phyloP scores from a whole-genome alignment of 768 basidiomycete species.

The Megacollybia marginata region DNA sequence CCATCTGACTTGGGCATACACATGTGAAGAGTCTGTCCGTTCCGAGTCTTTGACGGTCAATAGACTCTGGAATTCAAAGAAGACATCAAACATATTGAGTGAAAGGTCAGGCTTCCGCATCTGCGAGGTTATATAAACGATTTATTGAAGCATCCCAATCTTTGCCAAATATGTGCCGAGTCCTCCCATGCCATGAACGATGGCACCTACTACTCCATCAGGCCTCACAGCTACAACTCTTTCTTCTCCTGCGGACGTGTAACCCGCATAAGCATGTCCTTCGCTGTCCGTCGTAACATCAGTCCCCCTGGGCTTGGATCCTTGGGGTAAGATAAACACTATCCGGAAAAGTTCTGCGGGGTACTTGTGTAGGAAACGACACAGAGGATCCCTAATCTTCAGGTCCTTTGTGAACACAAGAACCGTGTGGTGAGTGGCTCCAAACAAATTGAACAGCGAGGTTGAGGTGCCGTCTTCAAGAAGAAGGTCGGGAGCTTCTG shows the following conservation, averaged over 20 bases:
- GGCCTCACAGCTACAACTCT: slow-evolving; percentile 32
- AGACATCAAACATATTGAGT: too few species aligned
- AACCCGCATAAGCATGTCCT: slow-evolving; percentile 19
- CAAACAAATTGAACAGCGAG: slow-evolving; percentile 21
- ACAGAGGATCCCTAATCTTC: slow-evolving; percentile 2
- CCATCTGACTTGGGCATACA: too few species aligned
- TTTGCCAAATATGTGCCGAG: background rate
- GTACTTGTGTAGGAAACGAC: slow-evolving; percentile 2
- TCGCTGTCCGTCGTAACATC: slow-evolving; percentile 17
- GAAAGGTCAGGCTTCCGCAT: too few species aligned
- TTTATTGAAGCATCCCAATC: too few species aligned
- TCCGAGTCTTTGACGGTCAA: too few species aligned
- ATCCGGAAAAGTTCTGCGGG: slow-evolving; percentile 10
- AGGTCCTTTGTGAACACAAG: slow-evolving; percentile 17
- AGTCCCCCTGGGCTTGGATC: slow-evolving; percentile 1
- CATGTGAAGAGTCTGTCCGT: too few species aligned
- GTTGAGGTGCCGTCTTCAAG: background rate
- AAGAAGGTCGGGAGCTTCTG: slow-evolving; percentile 28
- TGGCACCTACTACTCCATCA: slow-evolving; percentile 20
- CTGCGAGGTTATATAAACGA: too few species aligned
- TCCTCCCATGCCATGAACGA: slow-evolving; percentile 5
- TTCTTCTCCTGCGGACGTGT: slow-evolving; percentile 40
- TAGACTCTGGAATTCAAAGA: too few species aligned
- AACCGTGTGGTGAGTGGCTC: slow-evolving; percentile 23
- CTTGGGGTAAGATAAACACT: slow-evolving; percentile 8